A percentile compares a stretch with the other conserved stretches of the same genome.
These are phyloP conservation scores for Nyssa sinensis DNA, from an alignment of 148 eudicot genomes.

Conservation along the genomic window DNA sequence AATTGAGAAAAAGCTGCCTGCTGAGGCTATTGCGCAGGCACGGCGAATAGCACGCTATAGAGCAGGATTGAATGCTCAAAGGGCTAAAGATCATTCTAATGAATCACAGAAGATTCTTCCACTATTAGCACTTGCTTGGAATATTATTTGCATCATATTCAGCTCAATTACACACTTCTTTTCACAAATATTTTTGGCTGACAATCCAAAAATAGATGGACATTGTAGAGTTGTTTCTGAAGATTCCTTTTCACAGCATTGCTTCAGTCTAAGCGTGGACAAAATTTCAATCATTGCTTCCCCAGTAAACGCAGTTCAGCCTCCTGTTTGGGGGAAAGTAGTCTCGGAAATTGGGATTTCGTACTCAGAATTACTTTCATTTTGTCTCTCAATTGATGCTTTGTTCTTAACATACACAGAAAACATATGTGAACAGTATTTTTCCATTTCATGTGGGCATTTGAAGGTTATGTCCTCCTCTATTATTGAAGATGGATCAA, in stretches of 20 bases:
- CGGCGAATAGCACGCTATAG: slow-evolving; percentile 61
- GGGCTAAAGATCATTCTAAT: slow-evolving; percentile 16
- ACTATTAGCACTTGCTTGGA: slow-evolving; percentile 43
- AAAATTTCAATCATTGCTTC: slow-evolving; percentile 47
- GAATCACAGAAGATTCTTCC: slow-evolving; percentile 28
- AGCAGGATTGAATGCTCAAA: slow-evolving; percentile 30
- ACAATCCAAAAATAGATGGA: slow-evolving; percentile 16
- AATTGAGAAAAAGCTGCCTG: slow-evolving; percentile 66
- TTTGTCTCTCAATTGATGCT: slow-evolving; percentile 37
- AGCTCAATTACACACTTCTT: slow-evolving; percentile 21
- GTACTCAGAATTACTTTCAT: slow-evolving; percentile 31
- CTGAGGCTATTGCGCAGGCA: slow-evolving; percentile 68
- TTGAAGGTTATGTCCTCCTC: slow-evolving; percentile 48
- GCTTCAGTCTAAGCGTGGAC: slow-evolving; percentile 47
- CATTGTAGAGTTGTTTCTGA: slow-evolving; percentile 24
- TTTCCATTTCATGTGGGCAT: slow-evolving; percentile 50
- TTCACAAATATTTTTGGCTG: slow-evolving; percentile 19
- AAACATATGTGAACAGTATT: slow-evolving; percentile 45
- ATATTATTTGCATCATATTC: slow-evolving; percentile 30
- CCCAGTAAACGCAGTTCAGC: slow-evolving; percentile 31
- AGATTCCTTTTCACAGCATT: slow-evolving; percentile 32
- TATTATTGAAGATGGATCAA: slow-evolving; percentile 25
- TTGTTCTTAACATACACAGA: slow-evolving; percentile 38
- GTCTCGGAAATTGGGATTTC: slow-evolving; percentile 30
- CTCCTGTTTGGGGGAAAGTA: slow-evolving; percentile 30